Conservation (phyloP, 2,329 filamentous ascomycete genomes). For the Nannizziopsis arthrosporioides region DNA sequence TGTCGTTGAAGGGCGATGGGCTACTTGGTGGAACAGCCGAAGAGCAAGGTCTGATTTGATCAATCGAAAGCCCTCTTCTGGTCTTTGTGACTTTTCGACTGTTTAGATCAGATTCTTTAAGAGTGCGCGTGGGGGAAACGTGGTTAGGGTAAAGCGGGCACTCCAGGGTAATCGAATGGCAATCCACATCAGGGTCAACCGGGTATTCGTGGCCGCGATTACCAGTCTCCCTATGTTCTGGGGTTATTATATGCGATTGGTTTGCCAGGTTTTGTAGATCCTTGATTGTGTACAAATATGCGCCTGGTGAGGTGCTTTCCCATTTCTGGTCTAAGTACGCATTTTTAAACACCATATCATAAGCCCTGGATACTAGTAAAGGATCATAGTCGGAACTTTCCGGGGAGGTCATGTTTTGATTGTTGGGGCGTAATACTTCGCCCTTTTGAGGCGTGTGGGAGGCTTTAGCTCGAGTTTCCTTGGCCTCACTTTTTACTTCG, state of each 20-base stretch:
- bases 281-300: slow-evolving; percentile 8
- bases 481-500: neutral
- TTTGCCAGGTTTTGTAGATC: slow-evolving; percentile 5
- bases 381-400: slow-evolving; percentile 2
- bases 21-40: too few species aligned
- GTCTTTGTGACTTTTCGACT: too few species aligned
- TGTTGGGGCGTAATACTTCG: neutral
- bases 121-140: too few species aligned
- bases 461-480: neutral
- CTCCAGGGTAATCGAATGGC: too few species aligned
- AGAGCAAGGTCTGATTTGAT: too few species aligned
- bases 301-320: neutral
- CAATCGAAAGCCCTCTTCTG: too few species aligned
- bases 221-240: neutral
- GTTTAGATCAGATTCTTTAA: too few species aligned
- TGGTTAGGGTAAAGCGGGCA: too few species aligned
- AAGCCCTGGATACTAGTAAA: slow-evolving; percentile 3
- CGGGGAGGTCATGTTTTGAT: neutral
- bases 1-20: too few species aligned
- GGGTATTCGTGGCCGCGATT: neutral
- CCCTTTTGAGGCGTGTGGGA: neutral
- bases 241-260: neutral
- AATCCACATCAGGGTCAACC: too few species aligned
- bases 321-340: slow-evolving; percentile 4
- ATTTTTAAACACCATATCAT: slow-evolving; percentile 12